Percentiles rank a stretch among this genome's conserved stretches.
Evolutionary conservation across 139 green algal genomes (phyloP).

Genomic region (Auxenochlorella protothecoides): DNA sequence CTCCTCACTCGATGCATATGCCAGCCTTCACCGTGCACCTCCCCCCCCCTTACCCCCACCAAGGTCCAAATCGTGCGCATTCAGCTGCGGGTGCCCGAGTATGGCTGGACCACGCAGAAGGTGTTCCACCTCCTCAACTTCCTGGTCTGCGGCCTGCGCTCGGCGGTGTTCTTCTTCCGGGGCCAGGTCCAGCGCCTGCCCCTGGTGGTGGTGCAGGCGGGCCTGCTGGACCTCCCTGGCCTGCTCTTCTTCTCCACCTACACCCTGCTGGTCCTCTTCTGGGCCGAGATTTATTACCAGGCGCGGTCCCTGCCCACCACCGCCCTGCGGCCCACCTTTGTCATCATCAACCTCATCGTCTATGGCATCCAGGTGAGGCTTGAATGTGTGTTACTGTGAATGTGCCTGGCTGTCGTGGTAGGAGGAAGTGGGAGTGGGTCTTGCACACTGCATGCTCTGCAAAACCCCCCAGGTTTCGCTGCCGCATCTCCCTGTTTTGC

Average conservation of each 20-base stretch:
- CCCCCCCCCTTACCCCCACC: not conserved
- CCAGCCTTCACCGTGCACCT: not conserved
- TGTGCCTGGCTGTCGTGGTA: too few relatives aligned
- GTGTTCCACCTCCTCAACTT: conserved; percentile 97
- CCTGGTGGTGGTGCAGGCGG: conserved; percentile 24
- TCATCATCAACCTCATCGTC: conserved; percentile 73
- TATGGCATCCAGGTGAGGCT: conserved; percentile 57
- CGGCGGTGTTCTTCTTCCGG: conserved; percentile 66
- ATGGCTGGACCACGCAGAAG: conserved; percentile 99
- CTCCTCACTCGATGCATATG: not conserved
- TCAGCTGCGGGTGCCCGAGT: conserved; percentile 88
- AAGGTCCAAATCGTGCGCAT: conserved; percentile 79
- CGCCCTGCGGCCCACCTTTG: conserved; percentile 70
- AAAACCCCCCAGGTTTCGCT: too few relatives aligned
- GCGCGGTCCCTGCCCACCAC: conserved; percentile 68
- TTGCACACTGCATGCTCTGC: too few relatives aligned
- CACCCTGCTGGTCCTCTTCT: conserved; percentile 96
- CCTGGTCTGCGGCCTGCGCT: conserved; percentile 63
- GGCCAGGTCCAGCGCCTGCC: conserved; percentile 29
- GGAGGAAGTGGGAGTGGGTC: too few relatives aligned
- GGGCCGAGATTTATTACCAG: conserved; percentile 98
- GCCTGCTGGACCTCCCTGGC: conserved; percentile 81
- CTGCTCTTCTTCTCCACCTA: conserved; percentile 98
- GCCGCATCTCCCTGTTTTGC: too few relatives aligned
- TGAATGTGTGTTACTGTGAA: too few relatives aligned